Evolutionary conservation across 805 yeast genomes (phyloP), one percentile per base, ranked within the genome.

Genomic region (Candida gorgasii): DNA sequence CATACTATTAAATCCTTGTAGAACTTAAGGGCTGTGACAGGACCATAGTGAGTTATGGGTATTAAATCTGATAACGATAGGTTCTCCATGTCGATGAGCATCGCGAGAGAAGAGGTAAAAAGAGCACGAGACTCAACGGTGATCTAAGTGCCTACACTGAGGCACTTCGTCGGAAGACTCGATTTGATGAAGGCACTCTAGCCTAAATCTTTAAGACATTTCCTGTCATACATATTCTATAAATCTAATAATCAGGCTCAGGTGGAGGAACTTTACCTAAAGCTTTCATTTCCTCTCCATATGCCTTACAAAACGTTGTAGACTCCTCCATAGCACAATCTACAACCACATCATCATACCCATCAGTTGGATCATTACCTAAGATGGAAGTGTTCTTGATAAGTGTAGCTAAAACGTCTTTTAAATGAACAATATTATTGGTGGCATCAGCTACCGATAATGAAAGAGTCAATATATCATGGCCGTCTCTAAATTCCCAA

Each of bases 21-120:
- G 34, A 68, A 50, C 49, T 70, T 74, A 27, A 86, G 66, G 2
- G 86, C 77, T 2, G 93, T 79, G 0, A 86, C 79, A 0, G 96
- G 93, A 1, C 95, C 90, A 51, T 74, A 69, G 49, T 78, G 82
- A 3, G 42, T 36, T 19, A 61, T 34, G 7, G 56, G 50, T 7
- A 22, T 32, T 8, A 62, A 44, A 15, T 19, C 20, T 9, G 28
- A 22, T 22, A 34, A n/a, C 8, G 37, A 34, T 34, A 34, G 24
- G 22, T 34, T 34, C 3, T 23, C 12, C 7, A 34, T 13, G 23
- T 31, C n/a, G n/a, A 34, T 12, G 27, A 15, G n/a, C 33, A 30
- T 30, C 20, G 15, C 15, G 33, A 6, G 39, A 36, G 39, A 36
- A 12, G 20, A 22, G 40, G 5, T 31, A 36, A 36, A 36, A 39